A percentile compares a stretch with the other conserved stretches of the same genome.
phyloP scores from a whole-genome alignment of 78 protist genomes.

The Andalucia godoyi region DNA sequence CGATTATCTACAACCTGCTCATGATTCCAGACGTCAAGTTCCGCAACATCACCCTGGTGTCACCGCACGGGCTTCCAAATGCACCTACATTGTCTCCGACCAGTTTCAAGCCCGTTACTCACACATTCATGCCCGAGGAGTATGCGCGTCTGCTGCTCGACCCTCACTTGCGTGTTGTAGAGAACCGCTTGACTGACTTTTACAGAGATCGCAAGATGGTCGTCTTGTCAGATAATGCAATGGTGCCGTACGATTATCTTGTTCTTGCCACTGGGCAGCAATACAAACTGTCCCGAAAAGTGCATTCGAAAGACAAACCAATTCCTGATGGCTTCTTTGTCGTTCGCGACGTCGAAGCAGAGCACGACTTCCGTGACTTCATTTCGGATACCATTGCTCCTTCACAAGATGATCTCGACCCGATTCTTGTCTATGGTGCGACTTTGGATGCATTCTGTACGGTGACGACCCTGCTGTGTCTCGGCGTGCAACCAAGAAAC shows the following conservation, averaged over 20 bases:
- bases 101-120: not conserved
- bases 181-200: constrained; percentile 5
- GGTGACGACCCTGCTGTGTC: not conserved
- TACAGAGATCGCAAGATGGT: not conserved
- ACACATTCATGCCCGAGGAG: not conserved
- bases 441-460: not conserved
- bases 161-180: not conserved
- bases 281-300: not conserved
- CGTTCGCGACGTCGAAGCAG: not conserved
- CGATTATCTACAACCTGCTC: not conserved
- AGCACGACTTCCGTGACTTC: not conserved
- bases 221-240: not conserved
- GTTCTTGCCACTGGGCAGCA: constrained; percentile 2
- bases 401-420: too few relatives aligned
- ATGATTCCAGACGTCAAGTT: not conserved
- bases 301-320: not conserved
- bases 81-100: not conserved
- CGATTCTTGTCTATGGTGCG: not conserved
- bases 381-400: not conserved
- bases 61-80: not conserved
- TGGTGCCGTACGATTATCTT: constrained; percentile 11
- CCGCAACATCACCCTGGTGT: constrained; percentile 3
- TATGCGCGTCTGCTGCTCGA: not conserved
- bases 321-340: not conserved
- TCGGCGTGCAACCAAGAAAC: too few relatives aligned